Conservation (phyloP, 177 flowering plant species). For the Tripterygium wilfordii region DNA sequence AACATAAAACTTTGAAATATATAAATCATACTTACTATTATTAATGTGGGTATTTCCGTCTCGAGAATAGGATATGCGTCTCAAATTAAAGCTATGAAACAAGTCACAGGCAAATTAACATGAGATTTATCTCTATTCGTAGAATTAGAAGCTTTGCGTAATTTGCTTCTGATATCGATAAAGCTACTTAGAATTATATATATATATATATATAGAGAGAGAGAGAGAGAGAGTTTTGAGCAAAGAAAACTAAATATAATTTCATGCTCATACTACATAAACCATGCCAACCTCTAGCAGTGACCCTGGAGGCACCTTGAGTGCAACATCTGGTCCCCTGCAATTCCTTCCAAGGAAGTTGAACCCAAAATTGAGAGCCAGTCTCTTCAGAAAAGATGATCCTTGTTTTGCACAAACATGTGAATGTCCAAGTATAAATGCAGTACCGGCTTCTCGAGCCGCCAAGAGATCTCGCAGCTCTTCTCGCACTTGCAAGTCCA, state of each 20-base stretch:
- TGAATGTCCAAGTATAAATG: conserved; percentile 85
- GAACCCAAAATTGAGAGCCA: conserved; percentile 68
- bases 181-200: too few species aligned
- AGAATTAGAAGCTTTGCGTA: too few species aligned
- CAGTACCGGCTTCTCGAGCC: conserved; percentile 89
- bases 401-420: conserved; percentile 80
- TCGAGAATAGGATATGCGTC: too few species aligned
- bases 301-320: conserved; percentile 79
- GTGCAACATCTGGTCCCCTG: conserved; percentile 80
- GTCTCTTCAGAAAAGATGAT: conserved; percentile 60
- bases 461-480: conserved; percentile 61
- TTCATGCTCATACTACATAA: conserved; percentile 63
- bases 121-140: too few species aligned
- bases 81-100: too few species aligned
- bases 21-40: too few species aligned
- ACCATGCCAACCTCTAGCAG: conserved; percentile 96
- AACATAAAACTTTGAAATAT: too few species aligned
- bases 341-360: conserved; percentile 80
- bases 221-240: too few species aligned
- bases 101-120: too few species aligned
- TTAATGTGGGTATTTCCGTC: too few species aligned
- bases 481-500: conserved; percentile 27
- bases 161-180: too few species aligned
- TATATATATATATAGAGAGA: too few species aligned
- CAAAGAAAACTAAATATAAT: conserved; percentile 8